Conservation (phyloP, 805 yeast species). For the Yamadazyma endophytica region DNA sequence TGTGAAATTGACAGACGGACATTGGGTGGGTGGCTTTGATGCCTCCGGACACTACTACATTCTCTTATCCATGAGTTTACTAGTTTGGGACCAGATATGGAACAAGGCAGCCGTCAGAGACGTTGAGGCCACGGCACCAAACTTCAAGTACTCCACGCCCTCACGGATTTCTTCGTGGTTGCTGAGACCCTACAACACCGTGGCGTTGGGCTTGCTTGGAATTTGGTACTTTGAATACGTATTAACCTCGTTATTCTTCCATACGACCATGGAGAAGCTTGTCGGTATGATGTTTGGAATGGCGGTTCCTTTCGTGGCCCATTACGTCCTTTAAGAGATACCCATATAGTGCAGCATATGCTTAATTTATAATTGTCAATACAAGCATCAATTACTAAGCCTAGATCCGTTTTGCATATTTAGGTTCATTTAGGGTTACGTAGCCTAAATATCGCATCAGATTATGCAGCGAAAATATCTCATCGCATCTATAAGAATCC, state of each 20-base stretch:
- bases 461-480: conserved; percentile 1
- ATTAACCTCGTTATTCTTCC: conserved; percentile 48
- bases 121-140: too few relatives aligned
- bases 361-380: too few relatives aligned
- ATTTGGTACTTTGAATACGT: conserved; percentile 38
- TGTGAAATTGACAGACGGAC: conserved; percentile 17
- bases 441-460: conserved; percentile 6
- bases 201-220: conserved; percentile 1
- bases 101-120: too few relatives aligned
- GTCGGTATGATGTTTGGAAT: conserved; percentile 41
- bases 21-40: conserved; percentile 51
- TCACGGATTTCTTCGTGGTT: too few relatives aligned
- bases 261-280: conserved; percentile 43
- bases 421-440: background rate
- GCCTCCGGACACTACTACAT: conserved; percentile 52
- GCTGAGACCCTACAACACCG: background rate
- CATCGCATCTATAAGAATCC: conserved; percentile 1
- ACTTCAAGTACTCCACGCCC: too few relatives aligned
- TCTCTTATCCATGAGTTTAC: conserved; percentile 37
- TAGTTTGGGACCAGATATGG: conserved; percentile 4
- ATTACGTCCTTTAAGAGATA: too few relatives aligned
- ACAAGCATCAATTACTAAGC: too few relatives aligned
- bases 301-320: conserved; percentile 18
- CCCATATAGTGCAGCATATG: too few relatives aligned
- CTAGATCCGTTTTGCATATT: background rate